Evolutionary conservation across 1,284 basidiomycete species (phyloP).

Genomic region (Microbotryum violaceum): DNA sequence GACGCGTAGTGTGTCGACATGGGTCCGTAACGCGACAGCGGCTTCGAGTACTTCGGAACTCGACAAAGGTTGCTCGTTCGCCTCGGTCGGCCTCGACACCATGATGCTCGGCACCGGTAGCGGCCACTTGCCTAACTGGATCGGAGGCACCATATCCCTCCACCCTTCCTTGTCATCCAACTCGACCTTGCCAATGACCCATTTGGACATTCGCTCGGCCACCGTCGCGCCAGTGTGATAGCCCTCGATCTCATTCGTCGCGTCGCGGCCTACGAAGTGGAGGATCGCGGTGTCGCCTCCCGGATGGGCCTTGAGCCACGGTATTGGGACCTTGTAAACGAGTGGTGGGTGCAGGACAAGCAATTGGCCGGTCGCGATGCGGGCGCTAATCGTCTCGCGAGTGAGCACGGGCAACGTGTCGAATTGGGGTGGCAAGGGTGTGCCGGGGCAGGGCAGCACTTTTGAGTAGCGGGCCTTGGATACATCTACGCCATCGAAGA

Average conservation of each 20-base stretch:
- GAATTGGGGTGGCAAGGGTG: constrained; percentile 15
- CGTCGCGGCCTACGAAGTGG: constrained; percentile 93
- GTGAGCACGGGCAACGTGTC: constrained; percentile 43
- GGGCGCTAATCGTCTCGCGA: constrained; percentile 55
- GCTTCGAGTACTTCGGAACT: too few relatives aligned
- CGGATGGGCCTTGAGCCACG: constrained; percentile 80
- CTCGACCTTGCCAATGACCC: constrained; percentile 67
- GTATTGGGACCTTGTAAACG: constrained; percentile 71
- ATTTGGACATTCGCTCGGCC: constrained; percentile 57
- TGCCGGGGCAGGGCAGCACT: constrained; percentile 15
- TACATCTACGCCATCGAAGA: not conserved
- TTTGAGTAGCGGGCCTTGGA: constrained; percentile 14
- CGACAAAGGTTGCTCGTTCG: not conserved
- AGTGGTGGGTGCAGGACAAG: constrained; percentile 70
- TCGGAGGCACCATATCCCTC: constrained; percentile 77
- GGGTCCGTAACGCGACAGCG: too few relatives aligned
- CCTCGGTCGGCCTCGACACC: constrained; percentile 12
- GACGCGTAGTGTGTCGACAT: too few relatives aligned
- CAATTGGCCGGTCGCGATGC: constrained; percentile 66
- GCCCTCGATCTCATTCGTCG: constrained; percentile 86
- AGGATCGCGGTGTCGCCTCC: constrained; percentile 83
- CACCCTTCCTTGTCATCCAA: constrained; percentile 50
- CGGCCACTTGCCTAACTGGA: constrained; percentile 60
- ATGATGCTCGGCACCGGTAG: constrained; percentile 24
- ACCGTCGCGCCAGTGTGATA: constrained; percentile 70